Evolutionary conservation across 495 filamentous ascomycete species (phyloP), one percentile per base, ranked within the genome.

Genomic region (Penicillium steckii): DNA sequence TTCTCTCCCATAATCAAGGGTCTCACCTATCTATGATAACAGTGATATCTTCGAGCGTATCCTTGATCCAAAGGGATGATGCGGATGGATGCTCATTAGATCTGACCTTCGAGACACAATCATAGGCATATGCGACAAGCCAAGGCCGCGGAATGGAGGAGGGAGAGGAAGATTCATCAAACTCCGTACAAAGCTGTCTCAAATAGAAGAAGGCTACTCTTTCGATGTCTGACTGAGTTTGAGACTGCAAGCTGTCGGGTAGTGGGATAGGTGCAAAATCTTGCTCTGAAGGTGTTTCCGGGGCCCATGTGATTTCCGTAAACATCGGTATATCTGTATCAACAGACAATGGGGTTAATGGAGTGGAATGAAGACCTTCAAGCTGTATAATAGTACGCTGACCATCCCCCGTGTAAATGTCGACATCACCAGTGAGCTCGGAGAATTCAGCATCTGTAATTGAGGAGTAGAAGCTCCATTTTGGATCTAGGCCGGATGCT

Each of bases 21-120:
- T 19, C 7, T 32, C 25, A 53, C 50, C 1, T 71, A 68, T 12
- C 62, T 56, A 49, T 68, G 61, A 44, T 73, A 57, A 3, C 49
- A 4, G 19, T 75, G 67, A 75, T 60, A 15, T 65, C 53, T 3
- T 60, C 61, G 9, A 48, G 40, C 0, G 63, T 72, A 46, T 78
- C 74, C 17, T 62, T 27, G 9, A 58, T 27, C 68, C 71, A 78
- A 47, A 71, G 64, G 0, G 50, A 23, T 22, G 40, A 52, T 7
- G 40, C 61, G 44, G 50, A 49, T 19, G 43, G 56, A 17, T 67
- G 58, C 1, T 32, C 33, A 2, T 48, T 59, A 9, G 50, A 51
- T 8, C 45, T 40, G 21, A 63, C 57, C 10, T 44, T 40, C 1
- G 48, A 43, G 4, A 44, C 26, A 27, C 56, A 66, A 22, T 58